Percentiles rank a stretch among this genome's conserved stretches.
Conservation (phyloP, 306 rosid genomes). For the Trifolium dubium region DNA sequence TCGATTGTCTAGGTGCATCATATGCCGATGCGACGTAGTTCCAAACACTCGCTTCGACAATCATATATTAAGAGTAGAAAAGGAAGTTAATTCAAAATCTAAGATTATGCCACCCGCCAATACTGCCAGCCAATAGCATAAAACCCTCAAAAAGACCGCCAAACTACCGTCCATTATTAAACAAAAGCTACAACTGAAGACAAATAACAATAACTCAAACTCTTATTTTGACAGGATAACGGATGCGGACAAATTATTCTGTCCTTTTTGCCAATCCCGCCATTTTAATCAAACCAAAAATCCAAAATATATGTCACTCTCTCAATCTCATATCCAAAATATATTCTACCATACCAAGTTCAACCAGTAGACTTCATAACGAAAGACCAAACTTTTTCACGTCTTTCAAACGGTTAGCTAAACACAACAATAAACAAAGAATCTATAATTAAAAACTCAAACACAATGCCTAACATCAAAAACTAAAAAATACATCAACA, state of each 20-base stretch:
- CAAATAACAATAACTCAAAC: background rate
- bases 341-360: background rate
- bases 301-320: background rate
- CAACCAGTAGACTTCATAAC: background rate
- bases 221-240: too few species aligned
- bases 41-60: background rate
- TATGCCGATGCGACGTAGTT: background rate
- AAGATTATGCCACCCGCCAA: background rate
- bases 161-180: conserved; percentile 8
- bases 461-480: background rate
- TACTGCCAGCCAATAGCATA: background rate
- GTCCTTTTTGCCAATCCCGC: background rate
- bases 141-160: conserved; percentile 19
- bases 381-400: background rate
- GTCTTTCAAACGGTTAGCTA: background rate
- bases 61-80: background rate
- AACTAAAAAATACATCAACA: background rate
- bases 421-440: background rate
- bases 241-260: too few species aligned
- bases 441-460: background rate
- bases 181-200: background rate
- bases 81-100: background rate
- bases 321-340: background rate
- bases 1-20: background rate
- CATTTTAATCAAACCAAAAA: background rate